Base-by-base conservation (phyloP, 768 basidiomycete genomes). In the Tephrocybe sp. region DNA sequence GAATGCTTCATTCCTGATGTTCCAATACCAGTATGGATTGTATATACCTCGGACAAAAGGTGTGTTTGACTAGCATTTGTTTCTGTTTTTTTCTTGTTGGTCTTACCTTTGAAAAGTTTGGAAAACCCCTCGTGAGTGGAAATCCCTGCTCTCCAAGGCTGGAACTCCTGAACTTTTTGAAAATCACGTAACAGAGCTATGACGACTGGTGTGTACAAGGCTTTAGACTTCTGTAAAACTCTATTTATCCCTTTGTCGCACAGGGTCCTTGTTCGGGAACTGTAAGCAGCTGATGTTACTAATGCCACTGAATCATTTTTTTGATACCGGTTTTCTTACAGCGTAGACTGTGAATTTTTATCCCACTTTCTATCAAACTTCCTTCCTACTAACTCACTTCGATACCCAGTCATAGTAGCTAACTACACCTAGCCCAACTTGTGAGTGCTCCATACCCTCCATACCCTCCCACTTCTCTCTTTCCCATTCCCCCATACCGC, bases 41-140 rank as follows among this genome's bases (percentile, higher is more conserved):
- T 82, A 91, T 98, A 54, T 98, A 98, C 65, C 81, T 98, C 18
- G 87, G 92, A 4, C 94, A 98, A 68, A 98, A 98, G 81, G 87
- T 85, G 31, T 15, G 70, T 34, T n/a, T n/a, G n/a, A n/a, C n/a
- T 4, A 18, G 5, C 19, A 36, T 5, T n/a, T 30, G 19, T 13
- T 51, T 28, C n/a, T 47, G 37, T 18, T 16, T 11, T 31, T 24
- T 38, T 15, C 8, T 37, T 27, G 19, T 41, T 13, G 55, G 28
- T 31, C 21, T 2, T 15, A 16, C 28, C 32, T 5, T 38, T 9
- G 15, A 28, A 2, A 54, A 89, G 87, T 89, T 83, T 51, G 89
- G 89, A 11, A 84, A 82, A 62, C 89, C 89, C 25, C 64, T 92
- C 65, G 87, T 86, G 64, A 54, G 83, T 72, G 4, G 7, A 16